A percentile compares a stretch with the other conserved stretches of the same genome.
Evolutionary conservation across 2,329 filamentous ascomycete genomes (phyloP).

Genomic region (Colletotrichum gloeosporioides): DNA sequence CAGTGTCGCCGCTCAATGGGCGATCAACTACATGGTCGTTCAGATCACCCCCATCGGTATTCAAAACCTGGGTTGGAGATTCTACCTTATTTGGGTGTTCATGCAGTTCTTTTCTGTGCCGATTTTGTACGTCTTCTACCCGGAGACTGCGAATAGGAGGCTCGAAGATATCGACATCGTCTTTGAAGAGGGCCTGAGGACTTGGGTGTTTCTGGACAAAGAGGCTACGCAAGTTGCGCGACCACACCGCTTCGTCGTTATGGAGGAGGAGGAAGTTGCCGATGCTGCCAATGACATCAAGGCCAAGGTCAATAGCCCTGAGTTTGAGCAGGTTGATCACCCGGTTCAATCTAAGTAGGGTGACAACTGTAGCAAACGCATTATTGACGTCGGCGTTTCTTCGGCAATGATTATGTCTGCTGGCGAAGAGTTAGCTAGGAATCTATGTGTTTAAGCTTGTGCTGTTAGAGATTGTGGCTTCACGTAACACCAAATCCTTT

Average conservation of each 20-base stretch:
- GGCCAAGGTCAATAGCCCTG: background rate
- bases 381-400: background rate
- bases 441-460: accelerated
- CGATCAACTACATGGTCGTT: background rate
- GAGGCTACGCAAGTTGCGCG: background rate
- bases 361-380: background rate
- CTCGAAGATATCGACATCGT: background rate
- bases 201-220: background rate
- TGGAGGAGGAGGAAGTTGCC: background rate
- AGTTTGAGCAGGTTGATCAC: background rate
- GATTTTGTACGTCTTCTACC: background rate
- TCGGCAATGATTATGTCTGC: background rate
- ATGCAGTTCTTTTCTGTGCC: background rate
- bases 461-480: background rate
- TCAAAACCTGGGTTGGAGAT: background rate
- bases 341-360: background rate
- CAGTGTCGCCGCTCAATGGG: background rate
- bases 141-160: background rate
- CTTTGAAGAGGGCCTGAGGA: background rate
- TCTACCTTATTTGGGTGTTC: background rate
- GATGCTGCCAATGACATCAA: background rate
- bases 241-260: background rate
- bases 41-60: background rate
- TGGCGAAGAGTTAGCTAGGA: background rate
- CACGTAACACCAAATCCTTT: accelerated